phyloP scores from a whole-genome alignment of 805 yeast species.

The Kodamaea kaohsiungensis region DNA sequence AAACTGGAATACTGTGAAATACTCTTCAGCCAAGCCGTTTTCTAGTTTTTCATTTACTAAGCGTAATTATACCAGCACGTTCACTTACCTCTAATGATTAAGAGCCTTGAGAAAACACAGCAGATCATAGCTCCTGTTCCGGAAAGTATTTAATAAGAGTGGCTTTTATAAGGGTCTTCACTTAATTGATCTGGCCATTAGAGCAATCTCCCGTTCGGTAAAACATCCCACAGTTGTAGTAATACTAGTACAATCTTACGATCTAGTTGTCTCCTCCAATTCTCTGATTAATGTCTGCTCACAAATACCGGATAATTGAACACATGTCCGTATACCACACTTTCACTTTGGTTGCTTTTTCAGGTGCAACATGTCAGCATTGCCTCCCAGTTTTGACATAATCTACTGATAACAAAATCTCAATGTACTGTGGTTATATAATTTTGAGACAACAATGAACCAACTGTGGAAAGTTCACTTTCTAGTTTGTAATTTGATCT shows the following conservation, averaged over 20 bases:
- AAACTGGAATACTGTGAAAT: no score
- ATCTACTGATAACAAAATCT: neutral
- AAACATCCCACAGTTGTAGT: neutral
- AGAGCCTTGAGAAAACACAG: no score
- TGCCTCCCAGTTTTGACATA: neutral
- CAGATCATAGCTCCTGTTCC: no score
- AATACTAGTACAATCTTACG: neutral
- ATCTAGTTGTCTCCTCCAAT: neutral
- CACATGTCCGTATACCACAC: neutral
- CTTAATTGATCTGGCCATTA: no score
- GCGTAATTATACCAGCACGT: no score
- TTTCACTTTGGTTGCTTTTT: neutral
- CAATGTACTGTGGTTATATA: neutral
- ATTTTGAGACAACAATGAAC: neutral
- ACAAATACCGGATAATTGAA: neutral
- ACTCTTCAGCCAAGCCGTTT: no score
- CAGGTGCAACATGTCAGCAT: neutral
- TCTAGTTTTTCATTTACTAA: no score
- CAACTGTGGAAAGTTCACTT: neutral
- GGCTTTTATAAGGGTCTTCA: no score
- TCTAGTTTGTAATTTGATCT: neutral
- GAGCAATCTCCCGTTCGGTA: no score
- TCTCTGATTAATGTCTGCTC: no score
- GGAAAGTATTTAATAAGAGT: no score
- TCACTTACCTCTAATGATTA: no score